Conservation (phyloP, 2,329 filamentous ascomycete genomes). For the Akanthomyces uredinophilus region DNA sequence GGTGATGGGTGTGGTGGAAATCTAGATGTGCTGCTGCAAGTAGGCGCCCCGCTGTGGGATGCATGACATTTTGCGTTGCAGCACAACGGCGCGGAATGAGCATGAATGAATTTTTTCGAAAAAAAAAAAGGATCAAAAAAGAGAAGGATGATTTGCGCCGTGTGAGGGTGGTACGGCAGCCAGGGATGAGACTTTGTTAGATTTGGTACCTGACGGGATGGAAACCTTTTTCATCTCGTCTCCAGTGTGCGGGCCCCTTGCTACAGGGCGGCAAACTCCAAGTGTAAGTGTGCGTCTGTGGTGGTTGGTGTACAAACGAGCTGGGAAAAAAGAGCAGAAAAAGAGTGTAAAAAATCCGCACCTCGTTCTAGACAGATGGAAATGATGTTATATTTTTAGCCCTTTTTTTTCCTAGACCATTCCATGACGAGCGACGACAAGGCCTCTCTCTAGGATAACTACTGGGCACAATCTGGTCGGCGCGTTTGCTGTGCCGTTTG, state of each 20-base stretch:
- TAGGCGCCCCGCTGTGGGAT: not conserved
- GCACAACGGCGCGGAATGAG: not conserved
- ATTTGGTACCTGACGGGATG: not conserved
- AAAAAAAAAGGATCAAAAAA: not conserved
- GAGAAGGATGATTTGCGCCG: not conserved
- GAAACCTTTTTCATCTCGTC: not conserved
- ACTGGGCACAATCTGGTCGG: not conserved
- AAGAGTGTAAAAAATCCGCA: not conserved
- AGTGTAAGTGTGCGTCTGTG: not conserved
- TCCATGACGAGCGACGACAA: not conserved
- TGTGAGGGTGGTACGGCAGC: not conserved
- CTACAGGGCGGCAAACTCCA: slow-evolving; percentile 7
- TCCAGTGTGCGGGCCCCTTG: not conserved
- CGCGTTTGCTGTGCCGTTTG: not conserved
- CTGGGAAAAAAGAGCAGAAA: not conserved
- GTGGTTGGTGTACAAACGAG: not conserved
- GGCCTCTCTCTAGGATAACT: not conserved
- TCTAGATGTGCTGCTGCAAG: not conserved
- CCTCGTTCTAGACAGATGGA: too few species aligned
- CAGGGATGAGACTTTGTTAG: not conserved
- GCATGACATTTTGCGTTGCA: not conserved
- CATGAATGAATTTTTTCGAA: not conserved
- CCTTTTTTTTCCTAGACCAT: not conserved
- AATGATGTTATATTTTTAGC: too few species aligned
- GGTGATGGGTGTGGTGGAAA: not conserved